Evolutionary conservation across 805 yeast genomes (phyloP).

Genomic region (Pichia thaimueangensis): DNA sequence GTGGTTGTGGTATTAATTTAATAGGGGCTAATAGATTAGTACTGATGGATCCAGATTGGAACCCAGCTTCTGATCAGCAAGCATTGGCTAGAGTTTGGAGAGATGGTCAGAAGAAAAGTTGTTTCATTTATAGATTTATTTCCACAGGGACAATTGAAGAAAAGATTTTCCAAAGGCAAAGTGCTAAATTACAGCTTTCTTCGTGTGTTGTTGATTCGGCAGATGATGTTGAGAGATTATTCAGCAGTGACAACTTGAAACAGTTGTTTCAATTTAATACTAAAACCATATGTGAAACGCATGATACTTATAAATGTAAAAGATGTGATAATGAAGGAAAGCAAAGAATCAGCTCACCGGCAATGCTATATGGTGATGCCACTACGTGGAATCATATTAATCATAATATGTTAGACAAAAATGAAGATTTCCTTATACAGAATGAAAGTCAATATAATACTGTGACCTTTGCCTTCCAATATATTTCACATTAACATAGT

Average conservation of each 20-base stretch:
- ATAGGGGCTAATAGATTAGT: constrained; percentile 93
- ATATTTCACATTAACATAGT: constrained; percentile 61
- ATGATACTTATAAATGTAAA: constrained; percentile 83
- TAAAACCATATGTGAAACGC: constrained; percentile 79
- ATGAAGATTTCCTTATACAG: constrained; percentile 71
- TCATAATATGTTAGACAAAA: constrained; percentile 49
- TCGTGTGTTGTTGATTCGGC: constrained; percentile 97
- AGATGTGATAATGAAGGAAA: constrained; percentile 55
- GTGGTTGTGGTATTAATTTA: constrained; percentile 96
- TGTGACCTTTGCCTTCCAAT: constrained; percentile 85
- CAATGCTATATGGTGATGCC: constrained; percentile 95
- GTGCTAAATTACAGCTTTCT: constrained; percentile 86
- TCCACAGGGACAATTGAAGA: constrained; percentile 95
- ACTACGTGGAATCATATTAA: constrained; percentile 94
- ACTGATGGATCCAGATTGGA: constrained; percentile 91
- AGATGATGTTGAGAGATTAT: constrained; percentile 88
- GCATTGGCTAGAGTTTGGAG: constrained; percentile 98
- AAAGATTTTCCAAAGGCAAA: constrained; percentile 91
- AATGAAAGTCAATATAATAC: constrained; percentile 67
- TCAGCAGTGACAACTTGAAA: constrained; percentile 73
- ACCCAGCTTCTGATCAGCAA: constrained; percentile 97
- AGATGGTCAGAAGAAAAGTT: constrained; percentile 96
- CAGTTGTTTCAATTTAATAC: constrained; percentile 68
- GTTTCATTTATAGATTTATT: constrained; percentile 90
- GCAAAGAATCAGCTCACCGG: constrained; percentile 62